Conservation (phyloP, 129 eudicot species). For the Tagetes patula region DNA sequence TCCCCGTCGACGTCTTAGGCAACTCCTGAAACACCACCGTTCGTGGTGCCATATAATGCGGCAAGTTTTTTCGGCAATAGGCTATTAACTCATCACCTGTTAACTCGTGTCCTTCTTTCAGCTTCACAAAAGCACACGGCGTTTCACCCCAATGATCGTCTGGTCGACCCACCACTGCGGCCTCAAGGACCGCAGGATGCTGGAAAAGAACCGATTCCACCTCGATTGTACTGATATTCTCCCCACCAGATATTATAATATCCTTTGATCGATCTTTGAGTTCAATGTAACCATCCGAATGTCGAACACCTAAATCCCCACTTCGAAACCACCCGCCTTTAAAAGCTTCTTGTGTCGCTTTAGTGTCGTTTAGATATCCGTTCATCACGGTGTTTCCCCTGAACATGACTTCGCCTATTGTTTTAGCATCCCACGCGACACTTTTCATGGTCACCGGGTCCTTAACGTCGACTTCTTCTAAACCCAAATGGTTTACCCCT, state of each 20-base stretch:
- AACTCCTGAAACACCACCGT: slow-evolving; percentile 51
- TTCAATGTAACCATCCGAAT: not conserved
- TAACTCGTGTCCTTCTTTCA: slow-evolving; percentile 26
- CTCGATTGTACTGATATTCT: slow-evolving; percentile 4
- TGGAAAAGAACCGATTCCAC: not conserved
- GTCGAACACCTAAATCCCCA: slow-evolving; percentile 2
- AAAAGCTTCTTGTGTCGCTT: not conserved
- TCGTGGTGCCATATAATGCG: slow-evolving; percentile 49
- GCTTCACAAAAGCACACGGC: not conserved
- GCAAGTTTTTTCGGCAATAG: slow-evolving; percentile 41
- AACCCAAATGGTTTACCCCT: slow-evolving; percentile 48
- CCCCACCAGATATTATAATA: not conserved
- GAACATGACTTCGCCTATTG: not conserved
- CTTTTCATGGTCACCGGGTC: slow-evolving; percentile 40
- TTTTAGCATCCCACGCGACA: slow-evolving; percentile 23
- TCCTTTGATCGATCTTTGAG: not conserved
- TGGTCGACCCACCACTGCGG: not conserved
- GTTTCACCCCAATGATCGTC: slow-evolving; percentile 1
- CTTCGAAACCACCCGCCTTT: not conserved
- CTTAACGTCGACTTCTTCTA: slow-evolving; percentile 42
- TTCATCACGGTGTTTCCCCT: not conserved
- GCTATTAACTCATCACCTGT: slow-evolving; percentile 37
- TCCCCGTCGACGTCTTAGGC: slow-evolving; percentile 61
- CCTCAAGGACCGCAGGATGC: not conserved
- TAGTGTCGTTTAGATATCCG: not conserved